A percentile compares a stretch with the other conserved stretches of the same genome.
Conservation (phyloP, 2,329 filamentous ascomycete species). For the Bipolaris cookei region DNA sequence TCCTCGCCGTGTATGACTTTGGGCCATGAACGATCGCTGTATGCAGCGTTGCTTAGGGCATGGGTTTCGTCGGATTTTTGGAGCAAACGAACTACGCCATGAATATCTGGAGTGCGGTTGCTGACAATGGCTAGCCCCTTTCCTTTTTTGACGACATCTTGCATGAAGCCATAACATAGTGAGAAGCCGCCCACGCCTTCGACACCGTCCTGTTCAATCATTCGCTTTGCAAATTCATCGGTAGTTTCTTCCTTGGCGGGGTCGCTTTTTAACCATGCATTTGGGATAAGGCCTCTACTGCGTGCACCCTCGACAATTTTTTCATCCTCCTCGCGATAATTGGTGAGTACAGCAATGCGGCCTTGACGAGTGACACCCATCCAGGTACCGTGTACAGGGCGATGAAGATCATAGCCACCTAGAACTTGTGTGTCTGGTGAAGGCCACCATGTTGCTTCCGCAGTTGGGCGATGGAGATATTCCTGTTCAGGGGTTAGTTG, state of each 20-base stretch:
- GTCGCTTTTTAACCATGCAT: constrained; percentile 61
- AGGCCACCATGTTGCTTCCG: constrained; percentile 65
- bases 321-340: constrained; percentile 63
- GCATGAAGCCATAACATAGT: constrained; percentile 63
- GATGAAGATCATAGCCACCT: constrained; percentile 67
- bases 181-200: constrained; percentile 68
- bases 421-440: constrained; percentile 62
- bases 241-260: constrained; percentile 49
- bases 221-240: constrained; percentile 59
- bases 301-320: constrained; percentile 54
- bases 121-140: constrained; percentile 63
- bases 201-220: constrained; percentile 62
- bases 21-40: constrained; percentile 65
- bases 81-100: constrained; percentile 60
- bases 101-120: constrained; percentile 62
- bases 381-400: constrained; percentile 67
- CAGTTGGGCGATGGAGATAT: constrained; percentile 67
- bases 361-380: constrained; percentile 67
- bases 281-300: constrained; percentile 66
- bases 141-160: constrained; percentile 47
- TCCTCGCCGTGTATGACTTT: constrained; percentile 66
- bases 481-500: constrained; percentile 53
- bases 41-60: constrained; percentile 67
- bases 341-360: constrained; percentile 67
- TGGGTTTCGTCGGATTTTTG: constrained; percentile 58